Evolutionary conservation across 139 green algal genomes (phyloP), one percentile per base, ranked within the genome.

Genomic region (Coelastrella sp.): DNA sequence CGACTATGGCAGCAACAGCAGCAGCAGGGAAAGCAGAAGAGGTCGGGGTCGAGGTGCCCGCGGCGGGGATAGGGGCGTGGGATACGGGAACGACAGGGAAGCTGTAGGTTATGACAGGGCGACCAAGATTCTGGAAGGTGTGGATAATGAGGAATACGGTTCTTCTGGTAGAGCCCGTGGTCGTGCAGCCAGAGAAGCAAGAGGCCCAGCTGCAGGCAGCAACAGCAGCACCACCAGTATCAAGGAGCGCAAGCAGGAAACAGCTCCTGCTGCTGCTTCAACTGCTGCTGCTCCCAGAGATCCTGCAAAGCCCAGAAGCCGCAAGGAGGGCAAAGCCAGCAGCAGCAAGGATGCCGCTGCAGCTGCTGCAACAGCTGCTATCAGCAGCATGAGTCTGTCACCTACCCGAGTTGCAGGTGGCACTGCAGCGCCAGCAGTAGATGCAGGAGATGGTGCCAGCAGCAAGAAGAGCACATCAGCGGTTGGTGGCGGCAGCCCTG

Each of bases 71-170:
- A 23, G 43, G 15, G 76, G 23, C 35, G 76, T 37, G 1, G 76
- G 37, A 30, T 59, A 59, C 19, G 76, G 53, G 4, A 59, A 34
- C 35, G 45, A 41, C 19, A 13, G 32, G 6, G 78, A 21, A 34
- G 40, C 34, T 2, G 27, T 1, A 11, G 35, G 60, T 27, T 72
- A 75, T n/a, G 78, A 73, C 2, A 60, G 78, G 2, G 78, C 41
- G 3, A 50, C 21, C 38, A 35, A 40, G 25, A 72, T 72, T 21
- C n/a, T 75, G 6, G 78, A 84, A 7, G 40, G 41, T 50, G 37
- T 40, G 17, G 78, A 73, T 62, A 38, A 73, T 30, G 76, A 73
- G 3, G 57, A 73, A 5, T 72, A 73, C 53, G 78, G 60, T 59
- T n/a, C 59, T 21, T 35, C 48, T 50, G 45, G 13, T 9, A 43